Percentiles rank a stretch among this genome's conserved stretches.
phyloP scores from a whole-genome alignment of 2,329 filamentous ascomycete genomes.

The Epichloe baconii region DNA sequence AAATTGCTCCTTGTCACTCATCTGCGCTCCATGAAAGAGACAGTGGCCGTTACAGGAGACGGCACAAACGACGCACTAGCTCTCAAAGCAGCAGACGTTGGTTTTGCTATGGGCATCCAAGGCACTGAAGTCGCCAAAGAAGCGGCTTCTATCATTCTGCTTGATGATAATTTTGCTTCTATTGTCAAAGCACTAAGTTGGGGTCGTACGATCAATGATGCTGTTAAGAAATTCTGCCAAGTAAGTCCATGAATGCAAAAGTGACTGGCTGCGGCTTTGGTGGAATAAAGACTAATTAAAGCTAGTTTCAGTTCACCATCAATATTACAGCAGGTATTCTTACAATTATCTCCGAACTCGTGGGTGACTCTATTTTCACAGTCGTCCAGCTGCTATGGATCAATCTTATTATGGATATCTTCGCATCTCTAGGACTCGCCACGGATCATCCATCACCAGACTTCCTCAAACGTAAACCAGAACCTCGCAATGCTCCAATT shows the following conservation, averaged over 20 bases:
- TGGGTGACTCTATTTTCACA: conserved; percentile 39
- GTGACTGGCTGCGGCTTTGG: neutral
- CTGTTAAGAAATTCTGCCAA: conserved; percentile 52
- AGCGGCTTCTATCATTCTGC: conserved; percentile 50
- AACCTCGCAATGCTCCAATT: conserved; percentile 58
- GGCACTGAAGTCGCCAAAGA: conserved; percentile 56
- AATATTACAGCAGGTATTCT: conserved; percentile 54
- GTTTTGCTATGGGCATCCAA: conserved; percentile 55
- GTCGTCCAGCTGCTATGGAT: conserved; percentile 57
- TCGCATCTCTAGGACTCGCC: conserved; percentile 50
- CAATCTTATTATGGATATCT: conserved; percentile 58
- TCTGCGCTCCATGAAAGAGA: conserved; percentile 51
- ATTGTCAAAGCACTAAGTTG: conserved; percentile 51
- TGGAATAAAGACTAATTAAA: neutral
- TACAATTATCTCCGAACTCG: conserved; percentile 49
- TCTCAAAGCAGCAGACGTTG: conserved; percentile 52
- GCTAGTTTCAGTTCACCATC: conserved; percentile 49
- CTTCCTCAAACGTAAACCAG: conserved; percentile 52
- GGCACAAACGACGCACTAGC: conserved; percentile 55
- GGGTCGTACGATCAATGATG: conserved; percentile 50
- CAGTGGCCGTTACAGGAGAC: conserved; percentile 53
- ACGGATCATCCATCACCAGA: conserved; percentile 45
- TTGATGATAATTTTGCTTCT: conserved; percentile 53
- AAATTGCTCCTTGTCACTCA: conserved; percentile 52
- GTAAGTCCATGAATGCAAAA: conserved; percentile 12